Base-by-base conservation (phyloP, 2,329 filamentous ascomycete genomes). In the Colletotrichum liriopes region DNA sequence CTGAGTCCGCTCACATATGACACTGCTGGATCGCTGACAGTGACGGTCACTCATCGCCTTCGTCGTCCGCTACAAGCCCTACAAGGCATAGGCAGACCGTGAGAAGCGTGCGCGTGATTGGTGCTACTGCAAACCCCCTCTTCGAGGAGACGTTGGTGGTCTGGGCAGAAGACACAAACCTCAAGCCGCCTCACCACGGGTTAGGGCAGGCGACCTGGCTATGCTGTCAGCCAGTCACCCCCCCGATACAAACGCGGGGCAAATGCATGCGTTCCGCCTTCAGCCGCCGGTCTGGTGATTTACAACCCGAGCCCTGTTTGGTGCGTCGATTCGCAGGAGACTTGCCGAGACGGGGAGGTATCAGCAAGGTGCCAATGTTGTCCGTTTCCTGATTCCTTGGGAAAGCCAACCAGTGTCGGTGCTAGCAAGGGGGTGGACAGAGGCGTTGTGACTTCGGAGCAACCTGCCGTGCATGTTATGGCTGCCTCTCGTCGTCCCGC, bases 301-400 rank as follows among this genome's bases (percentile, higher is more conserved):
- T 43, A 6, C 43, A n/a, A 32, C 29, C n/a, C 20, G 37, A 51
- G n/a, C n/a, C 32, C 37, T 65, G 9, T 37, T 59, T 64, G 65
- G 37, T 64, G 54, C 54, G 59, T 69, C 26, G 47, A 60, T 39
- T 54, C 54, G 49, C 62, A 63, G 66, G 43, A 51, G 29, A 49
- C 45, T 60, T 72, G 47, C 32, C 39, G 47, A 69, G 52, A 72
- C 29, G 37, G 52, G 65, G 59, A 64, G 43, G 59, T 69, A 68
- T 71, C 65, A 58, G 43, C 65, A 58, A 56, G 18, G 18, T 59
- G 52, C 54, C 60, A 56, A 70, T 43, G 37, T n/a, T 54, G 20
- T 8, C 12, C 29, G 14, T 60, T 60, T 37, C 65, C 54, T 49
- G 23, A 59, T 49, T 55, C 32, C 54, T 23, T 26, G 29, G 43